These are phyloP conservation scores for Ceratocystis colombiana DNA, from an alignment of 2,329 filamentous ascomycete genomes.

Conservation along the genomic window DNA sequence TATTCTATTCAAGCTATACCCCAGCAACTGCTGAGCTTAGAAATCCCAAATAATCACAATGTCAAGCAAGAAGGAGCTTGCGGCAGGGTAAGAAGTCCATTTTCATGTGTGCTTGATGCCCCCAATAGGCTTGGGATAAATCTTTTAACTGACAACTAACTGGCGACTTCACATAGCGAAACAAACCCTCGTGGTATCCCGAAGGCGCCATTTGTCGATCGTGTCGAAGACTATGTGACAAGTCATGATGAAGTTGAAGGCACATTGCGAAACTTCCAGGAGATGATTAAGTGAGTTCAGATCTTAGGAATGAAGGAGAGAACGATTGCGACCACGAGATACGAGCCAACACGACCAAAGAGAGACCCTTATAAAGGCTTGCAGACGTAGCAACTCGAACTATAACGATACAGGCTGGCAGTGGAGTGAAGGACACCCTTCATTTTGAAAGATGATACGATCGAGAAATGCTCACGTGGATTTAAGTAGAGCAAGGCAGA, in stretches of 20 bases:
- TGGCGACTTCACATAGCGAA: conserved; percentile 32
- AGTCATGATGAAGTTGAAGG: conserved; percentile 68
- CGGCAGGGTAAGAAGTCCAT: conserved; percentile 22
- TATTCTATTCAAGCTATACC: not conserved
- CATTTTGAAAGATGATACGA: not conserved
- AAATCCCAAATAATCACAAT: conserved; percentile 11
- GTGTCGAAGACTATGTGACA: conserved; percentile 77
- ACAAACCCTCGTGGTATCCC: conserved; percentile 79
- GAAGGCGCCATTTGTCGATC: conserved; percentile 74
- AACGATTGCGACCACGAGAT: conserved; percentile 1
- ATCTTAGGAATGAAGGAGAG: not conserved
- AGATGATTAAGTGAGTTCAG: conserved; percentile 73
- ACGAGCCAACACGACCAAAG: not conserved
- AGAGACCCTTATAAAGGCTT: not conserved
- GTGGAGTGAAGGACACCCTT: not conserved
- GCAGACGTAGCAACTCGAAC: not conserved
- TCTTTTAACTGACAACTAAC: too few species aligned
- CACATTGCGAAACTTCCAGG: conserved; percentile 74
- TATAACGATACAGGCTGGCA: not conserved
- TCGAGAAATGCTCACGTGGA: not conserved
- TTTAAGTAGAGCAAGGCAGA: not conserved
- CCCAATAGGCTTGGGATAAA: not conserved
- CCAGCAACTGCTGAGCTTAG: not conserved
- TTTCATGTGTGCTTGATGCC: not conserved
- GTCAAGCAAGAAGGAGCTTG: conserved; percentile 22